These are phyloP conservation scores for Eimeria necatrix DNA, from an alignment of 169 alveolate genomes.

Conservation along the genomic window DNA sequence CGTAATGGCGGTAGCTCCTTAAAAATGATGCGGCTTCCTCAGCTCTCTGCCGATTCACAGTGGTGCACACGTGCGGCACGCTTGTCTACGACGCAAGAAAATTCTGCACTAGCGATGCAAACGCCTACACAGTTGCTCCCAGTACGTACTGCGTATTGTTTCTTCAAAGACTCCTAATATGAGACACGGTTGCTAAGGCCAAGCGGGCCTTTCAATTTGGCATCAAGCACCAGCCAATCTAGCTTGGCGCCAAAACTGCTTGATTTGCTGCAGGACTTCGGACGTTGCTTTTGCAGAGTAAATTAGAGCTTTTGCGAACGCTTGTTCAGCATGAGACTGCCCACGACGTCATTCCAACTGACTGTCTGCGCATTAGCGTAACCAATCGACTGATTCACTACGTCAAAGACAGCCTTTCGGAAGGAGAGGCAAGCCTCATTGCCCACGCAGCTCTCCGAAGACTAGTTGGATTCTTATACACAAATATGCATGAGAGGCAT, in stretches of 20 bases:
- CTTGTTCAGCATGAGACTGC: conserved; percentile 22
- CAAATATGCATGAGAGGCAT: too few relatives aligned
- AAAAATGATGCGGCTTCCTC: not conserved
- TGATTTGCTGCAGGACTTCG: conserved; percentile 51
- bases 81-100: conserved; percentile 58
- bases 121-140: conserved; percentile 62
- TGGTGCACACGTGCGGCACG: conserved; percentile 59
- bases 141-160: not conserved
- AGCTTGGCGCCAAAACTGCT: not conserved
- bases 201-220: not conserved
- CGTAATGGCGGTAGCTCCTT: too few relatives aligned
- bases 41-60: conserved; percentile 49
- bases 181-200: not conserved
- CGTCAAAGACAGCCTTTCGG: conserved; percentile 60
- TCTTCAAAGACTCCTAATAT: not conserved
- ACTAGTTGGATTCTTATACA: too few relatives aligned
- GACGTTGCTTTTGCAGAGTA: conserved; percentile 30
- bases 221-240: not conserved
- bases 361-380: conserved; percentile 43
- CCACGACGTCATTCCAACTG: conserved; percentile 40
- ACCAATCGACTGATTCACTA: conserved; percentile 58
- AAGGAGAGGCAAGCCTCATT: conserved; percentile 53
- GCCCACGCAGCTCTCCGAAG: not conserved
- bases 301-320: conserved; percentile 33
- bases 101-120: conserved; percentile 66